phyloP scores from a whole-genome alignment of 2,329 filamentous ascomycete genomes.

The Fusarium albosuccineum region DNA sequence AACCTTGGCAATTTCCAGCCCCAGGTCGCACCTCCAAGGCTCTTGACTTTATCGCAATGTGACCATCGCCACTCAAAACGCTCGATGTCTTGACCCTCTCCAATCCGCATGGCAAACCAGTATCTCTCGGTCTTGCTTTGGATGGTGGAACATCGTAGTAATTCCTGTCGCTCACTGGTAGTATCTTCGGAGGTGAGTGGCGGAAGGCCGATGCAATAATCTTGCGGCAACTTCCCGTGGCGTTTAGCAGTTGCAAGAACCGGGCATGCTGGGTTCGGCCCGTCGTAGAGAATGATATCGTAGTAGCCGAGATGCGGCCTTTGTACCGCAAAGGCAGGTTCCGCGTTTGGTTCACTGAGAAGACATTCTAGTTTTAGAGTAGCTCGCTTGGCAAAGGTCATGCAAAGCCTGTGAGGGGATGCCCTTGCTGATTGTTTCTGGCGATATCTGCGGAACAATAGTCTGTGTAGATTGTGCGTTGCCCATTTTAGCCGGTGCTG shows the following conservation, averaged over 20 bases:
- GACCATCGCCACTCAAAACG: neutral
- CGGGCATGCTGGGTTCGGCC: neutral
- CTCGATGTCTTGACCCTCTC: neutral
- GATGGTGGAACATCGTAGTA: neutral
- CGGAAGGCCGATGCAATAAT: neutral
- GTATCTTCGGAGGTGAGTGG: neutral
- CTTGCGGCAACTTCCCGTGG: neutral
- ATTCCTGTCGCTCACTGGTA: neutral
- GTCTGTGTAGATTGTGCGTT: neutral
- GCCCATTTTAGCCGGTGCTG: neutral
- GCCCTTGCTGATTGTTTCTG: neutral
- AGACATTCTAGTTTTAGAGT: neutral
- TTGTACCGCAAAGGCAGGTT: neutral
- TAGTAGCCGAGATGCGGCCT: neutral
- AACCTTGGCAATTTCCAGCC: neutral
- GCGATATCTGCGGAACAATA: neutral
- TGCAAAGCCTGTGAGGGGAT: neutral
- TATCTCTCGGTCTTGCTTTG: neutral
- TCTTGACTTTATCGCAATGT: neutral
- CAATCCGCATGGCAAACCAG: neutral
- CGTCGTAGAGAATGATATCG: neutral
- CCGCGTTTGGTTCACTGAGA: neutral
- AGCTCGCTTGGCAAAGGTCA: neutral
- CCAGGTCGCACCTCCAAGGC: neutral
- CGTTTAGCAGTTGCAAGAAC: neutral